Percentiles rank a stretch among this genome's conserved stretches.
These are phyloP conservation scores for Oryza officinalis DNA, from an alignment of 176 grass and related monocot genomes.

Conservation along the genomic window DNA sequence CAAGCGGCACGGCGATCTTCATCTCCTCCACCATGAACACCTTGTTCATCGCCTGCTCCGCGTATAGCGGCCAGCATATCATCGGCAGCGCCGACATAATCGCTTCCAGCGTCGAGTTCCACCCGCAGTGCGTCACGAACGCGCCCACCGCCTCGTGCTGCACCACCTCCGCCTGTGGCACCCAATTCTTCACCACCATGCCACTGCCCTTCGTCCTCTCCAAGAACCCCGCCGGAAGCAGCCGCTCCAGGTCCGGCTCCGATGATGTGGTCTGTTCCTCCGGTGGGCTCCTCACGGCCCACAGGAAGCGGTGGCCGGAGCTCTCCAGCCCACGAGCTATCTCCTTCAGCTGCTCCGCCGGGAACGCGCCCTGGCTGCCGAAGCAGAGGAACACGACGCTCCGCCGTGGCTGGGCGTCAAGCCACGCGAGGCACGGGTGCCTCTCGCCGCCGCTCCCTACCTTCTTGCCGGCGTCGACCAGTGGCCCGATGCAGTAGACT, in stretches of 20 bases:
- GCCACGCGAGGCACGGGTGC: conserved; percentile 65
- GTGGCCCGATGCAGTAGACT: conserved; percentile 54
- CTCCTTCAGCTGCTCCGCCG: conserved; percentile 45
- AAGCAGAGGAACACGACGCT: conserved; percentile 83
- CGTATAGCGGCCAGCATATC: conserved; percentile 27
- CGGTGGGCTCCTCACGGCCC: conserved; percentile 40
- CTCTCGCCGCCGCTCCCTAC: not conserved
- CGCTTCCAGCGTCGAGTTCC: conserved; percentile 57
- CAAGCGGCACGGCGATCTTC: conserved; percentile 42
- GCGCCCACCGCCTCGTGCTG: conserved; percentile 46
- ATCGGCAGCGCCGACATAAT: conserved; percentile 45
- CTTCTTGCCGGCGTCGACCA: conserved; percentile 24
- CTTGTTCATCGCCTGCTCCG: conserved; percentile 71
- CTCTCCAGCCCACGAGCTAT: conserved; percentile 55
- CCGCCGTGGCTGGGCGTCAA: conserved; percentile 50
- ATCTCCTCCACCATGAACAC: conserved; percentile 62
- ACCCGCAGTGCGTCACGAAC: conserved; percentile 63
- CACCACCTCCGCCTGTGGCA: conserved; percentile 64
- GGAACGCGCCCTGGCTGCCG: conserved; percentile 61
- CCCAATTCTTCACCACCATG: conserved; percentile 56
- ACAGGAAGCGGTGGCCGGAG: conserved; percentile 65
- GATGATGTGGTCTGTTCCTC: conserved; percentile 12
- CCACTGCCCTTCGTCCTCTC: conserved; percentile 52
- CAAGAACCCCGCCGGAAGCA: conserved; percentile 63
- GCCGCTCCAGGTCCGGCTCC: conserved; percentile 45